These are phyloP conservation scores for Sporothrix globosa DNA, from an alignment of 2,329 filamentous ascomycete genomes.

Conservation along the genomic window DNA sequence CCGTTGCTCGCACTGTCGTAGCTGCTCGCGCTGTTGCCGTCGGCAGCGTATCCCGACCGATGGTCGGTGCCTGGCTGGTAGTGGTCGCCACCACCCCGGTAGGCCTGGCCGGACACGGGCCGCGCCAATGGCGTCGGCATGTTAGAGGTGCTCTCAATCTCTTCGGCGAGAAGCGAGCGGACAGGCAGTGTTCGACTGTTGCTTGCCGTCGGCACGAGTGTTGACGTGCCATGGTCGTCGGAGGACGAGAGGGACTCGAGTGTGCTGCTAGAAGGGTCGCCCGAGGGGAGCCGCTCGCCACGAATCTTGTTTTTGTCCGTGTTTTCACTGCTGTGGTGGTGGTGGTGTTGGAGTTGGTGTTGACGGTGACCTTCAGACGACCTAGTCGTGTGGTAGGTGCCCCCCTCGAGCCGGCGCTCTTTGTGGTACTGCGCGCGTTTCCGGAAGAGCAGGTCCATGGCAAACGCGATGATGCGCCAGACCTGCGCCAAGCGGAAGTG, in stretches of 20 bases:
- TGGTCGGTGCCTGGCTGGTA: not conserved
- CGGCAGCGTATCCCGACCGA: not conserved
- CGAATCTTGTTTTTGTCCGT: not conserved
- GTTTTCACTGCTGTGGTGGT: not conserved
- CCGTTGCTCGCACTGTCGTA: slow-evolving; percentile 38
- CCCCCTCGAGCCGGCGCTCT: slow-evolving; percentile 48
- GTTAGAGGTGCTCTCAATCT: slow-evolving; percentile 66
- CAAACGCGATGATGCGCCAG: slow-evolving; percentile 64
- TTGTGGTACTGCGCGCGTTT: slow-evolving; percentile 62
- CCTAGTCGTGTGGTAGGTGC: not conserved
- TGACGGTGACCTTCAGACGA: not conserved
- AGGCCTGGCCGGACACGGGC: slow-evolving; percentile 45
- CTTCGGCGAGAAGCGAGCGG: slow-evolving; percentile 57
- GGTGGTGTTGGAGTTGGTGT: not conserved
- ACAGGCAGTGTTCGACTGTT: slow-evolving; percentile 37
- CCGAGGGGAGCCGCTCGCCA: not conserved
- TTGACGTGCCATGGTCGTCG: not conserved
- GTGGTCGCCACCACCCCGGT: slow-evolving; percentile 5
- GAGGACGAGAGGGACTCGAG: not conserved
- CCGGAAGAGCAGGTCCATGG: slow-evolving; percentile 57
- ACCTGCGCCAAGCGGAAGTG: slow-evolving; percentile 66
- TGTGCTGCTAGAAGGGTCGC: slow-evolving; percentile 15
- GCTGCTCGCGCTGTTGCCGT: not conserved
- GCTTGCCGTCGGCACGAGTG: not conserved
- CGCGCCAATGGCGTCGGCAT: slow-evolving; percentile 62